phyloP scores from a whole-genome alignment of 1,284 basidiomycete genomes.

The Phellopilus nigrolimitatus region DNA sequence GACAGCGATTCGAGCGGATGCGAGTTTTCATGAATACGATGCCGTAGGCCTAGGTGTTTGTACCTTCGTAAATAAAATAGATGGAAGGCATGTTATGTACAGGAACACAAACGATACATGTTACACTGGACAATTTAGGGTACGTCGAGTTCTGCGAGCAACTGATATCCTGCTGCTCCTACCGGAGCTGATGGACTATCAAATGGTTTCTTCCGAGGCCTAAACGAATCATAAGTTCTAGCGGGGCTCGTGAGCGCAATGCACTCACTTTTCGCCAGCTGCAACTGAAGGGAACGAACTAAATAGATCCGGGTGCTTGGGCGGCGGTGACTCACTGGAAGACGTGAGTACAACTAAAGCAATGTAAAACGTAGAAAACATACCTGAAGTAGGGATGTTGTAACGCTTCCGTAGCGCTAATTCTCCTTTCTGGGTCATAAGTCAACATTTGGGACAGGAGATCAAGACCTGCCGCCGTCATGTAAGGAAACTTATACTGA shows the following conservation, averaged over 20 bases:
- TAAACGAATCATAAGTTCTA: neutral
- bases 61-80: neutral
- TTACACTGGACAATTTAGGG: neutral
- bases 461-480: conserved; percentile 82
- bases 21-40: conserved; percentile 14
- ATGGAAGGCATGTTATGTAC: neutral
- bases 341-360: conserved; percentile 4
- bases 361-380: conserved; percentile 27
- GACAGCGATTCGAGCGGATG: conserved; percentile 15
- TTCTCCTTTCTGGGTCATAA: conserved; percentile 84
- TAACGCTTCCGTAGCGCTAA: conserved; percentile 84
- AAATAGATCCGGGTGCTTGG: conserved; percentile 97
- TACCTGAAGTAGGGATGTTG: conserved; percentile 91
- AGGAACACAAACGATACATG: neutral
- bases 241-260: neutral
- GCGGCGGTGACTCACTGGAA: conserved; percentile 82
- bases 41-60: too few relatives aligned
- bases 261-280: conserved; percentile 88
- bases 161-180: conserved; percentile 34
- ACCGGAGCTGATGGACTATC: conserved; percentile 74
- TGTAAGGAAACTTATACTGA: conserved; percentile 74
- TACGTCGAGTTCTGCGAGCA: conserved; percentile 15
- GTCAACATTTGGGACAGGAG: conserved; percentile 78
- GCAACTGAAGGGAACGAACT: conserved; percentile 94
- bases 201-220: conserved; percentile 67